Conservation (phyloP, 2,329 filamentous ascomycete species). For the Colletotrichum sidae region DNA sequence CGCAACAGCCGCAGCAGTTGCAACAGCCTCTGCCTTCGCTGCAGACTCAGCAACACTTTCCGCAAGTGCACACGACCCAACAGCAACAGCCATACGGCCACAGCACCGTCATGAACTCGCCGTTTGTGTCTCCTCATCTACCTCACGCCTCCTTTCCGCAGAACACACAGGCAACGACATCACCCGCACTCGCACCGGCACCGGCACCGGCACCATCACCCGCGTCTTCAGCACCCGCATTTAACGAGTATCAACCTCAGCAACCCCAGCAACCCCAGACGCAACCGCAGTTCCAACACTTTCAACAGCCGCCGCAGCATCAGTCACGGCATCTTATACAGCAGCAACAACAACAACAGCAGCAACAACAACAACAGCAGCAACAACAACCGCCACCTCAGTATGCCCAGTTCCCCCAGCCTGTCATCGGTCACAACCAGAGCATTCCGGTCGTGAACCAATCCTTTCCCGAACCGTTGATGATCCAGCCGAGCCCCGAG, state of each 20-base stretch:
- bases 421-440: constrained; percentile 31
- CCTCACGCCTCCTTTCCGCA: constrained; percentile 29
- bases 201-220: constrained; percentile 17
- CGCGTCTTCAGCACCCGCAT: constrained; percentile 8
- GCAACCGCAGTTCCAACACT: constrained; percentile 36
- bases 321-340: constrained; percentile 9
- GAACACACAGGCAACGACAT: constrained; percentile 19
- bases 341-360: constrained; percentile 33
- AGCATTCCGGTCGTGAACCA: constrained; percentile 28
- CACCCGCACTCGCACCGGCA: constrained; percentile 23
- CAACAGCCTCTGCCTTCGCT: constrained; percentile 45
- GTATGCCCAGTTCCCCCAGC: constrained; percentile 34
- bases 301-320: constrained; percentile 33
- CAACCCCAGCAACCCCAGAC: not conserved
- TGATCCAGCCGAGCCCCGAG: constrained; percentile 48
- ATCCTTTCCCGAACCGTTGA: constrained; percentile 24
- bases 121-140: constrained; percentile 27
- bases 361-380: constrained; percentile 25
- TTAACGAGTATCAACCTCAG: constrained; percentile 23
- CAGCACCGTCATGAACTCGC: constrained; percentile 24
- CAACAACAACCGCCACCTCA: constrained; percentile 22
- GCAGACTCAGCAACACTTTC: constrained; percentile 41
- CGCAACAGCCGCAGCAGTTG: constrained; percentile 40
- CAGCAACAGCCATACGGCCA: constrained; percentile 29
- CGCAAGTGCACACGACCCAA: constrained; percentile 13